Percentiles rank a stretch among this genome's conserved stretches.
Conservation (phyloP, 441 rosid species). For the Biscutella laevigata region DNA sequence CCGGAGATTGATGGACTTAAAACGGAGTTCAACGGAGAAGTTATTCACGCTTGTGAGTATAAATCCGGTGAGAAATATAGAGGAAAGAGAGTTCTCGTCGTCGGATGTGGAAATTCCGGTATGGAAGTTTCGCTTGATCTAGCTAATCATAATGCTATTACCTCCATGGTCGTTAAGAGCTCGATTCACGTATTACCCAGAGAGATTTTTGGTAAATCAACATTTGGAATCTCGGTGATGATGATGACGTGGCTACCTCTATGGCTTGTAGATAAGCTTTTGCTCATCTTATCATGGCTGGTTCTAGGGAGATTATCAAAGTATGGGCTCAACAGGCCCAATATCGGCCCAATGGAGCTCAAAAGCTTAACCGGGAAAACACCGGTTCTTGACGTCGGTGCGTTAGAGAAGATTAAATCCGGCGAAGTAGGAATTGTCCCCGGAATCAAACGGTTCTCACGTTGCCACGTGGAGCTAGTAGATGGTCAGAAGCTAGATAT, state of each 20-base stretch:
- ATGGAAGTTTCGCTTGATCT: constrained; percentile 75
- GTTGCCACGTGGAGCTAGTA: constrained; percentile 47
- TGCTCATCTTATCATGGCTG: constrained; percentile 45
- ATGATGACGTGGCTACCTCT: constrained; percentile 54
- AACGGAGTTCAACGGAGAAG: constrained; percentile 42
- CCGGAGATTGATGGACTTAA: constrained; percentile 53
- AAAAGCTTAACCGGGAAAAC: constrained; percentile 60
- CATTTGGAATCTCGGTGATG: constrained; percentile 38
- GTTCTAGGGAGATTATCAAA: constrained; percentile 36
- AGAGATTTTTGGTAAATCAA: constrained; percentile 47
- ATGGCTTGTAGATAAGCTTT: constrained; percentile 55
- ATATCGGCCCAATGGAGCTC: constrained; percentile 53
- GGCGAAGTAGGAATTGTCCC: constrained; percentile 55
- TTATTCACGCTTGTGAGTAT: constrained; percentile 47
- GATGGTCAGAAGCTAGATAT: constrained; percentile 42
- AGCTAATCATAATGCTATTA: constrained; percentile 44
- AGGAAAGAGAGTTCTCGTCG: constrained; percentile 53
- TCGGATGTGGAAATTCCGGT: constrained; percentile 75
- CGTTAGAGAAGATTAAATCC: constrained; percentile 52
- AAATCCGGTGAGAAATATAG: constrained; percentile 45
- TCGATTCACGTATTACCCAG: constrained; percentile 67
- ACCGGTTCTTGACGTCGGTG: constrained; percentile 74
- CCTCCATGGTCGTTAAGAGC: constrained; percentile 56
- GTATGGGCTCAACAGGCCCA: constrained; percentile 45
- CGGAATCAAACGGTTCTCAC: constrained; percentile 48